A percentile compares a stretch with the other conserved stretches of the same genome.
Conservation (phyloP, 345 rosid species). For the Aurinia saxatilis region DNA sequence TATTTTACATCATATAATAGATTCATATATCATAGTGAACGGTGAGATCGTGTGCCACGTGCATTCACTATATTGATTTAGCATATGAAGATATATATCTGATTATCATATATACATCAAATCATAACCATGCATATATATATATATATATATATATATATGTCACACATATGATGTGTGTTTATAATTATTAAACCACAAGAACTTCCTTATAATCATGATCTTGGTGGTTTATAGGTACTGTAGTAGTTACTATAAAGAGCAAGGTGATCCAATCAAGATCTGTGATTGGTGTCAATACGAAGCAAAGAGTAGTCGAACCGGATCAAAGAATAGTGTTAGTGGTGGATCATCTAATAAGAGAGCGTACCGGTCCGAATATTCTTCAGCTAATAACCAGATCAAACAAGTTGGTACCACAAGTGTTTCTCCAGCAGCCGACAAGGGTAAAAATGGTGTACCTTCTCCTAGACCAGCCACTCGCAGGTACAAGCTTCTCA, state of each 20-base stretch:
- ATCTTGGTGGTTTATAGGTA: no score
- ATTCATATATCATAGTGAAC: neutral
- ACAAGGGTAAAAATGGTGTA: conserved; percentile 47
- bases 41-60: conserved; percentile 23
- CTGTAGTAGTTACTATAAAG: conserved; percentile 84
- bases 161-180: neutral
- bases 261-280: conserved; percentile 50
- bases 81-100: neutral
- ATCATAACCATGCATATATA: conserved; percentile 14
- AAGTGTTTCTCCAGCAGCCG: conserved; percentile 22
- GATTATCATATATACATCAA: conserved; percentile 8
- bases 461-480: conserved; percentile 79
- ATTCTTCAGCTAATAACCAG: conserved; percentile 48
- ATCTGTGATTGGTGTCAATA: conserved; percentile 91
- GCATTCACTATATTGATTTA: conserved; percentile 16
- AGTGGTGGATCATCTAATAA: conserved; percentile 24
- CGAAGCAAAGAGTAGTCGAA: conserved; percentile 41
- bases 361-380: conserved; percentile 49
- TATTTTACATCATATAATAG: neutral
- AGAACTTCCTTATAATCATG: no score
- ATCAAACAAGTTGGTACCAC: conserved; percentile 34
- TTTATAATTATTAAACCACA: conserved; percentile 1
- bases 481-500: conserved; percentile 99
- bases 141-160: neutral
- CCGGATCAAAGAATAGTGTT: conserved; percentile 28